Base-by-base conservation (phyloP, 805 yeast species). In the Pichia pseudocactophila region DNA sequence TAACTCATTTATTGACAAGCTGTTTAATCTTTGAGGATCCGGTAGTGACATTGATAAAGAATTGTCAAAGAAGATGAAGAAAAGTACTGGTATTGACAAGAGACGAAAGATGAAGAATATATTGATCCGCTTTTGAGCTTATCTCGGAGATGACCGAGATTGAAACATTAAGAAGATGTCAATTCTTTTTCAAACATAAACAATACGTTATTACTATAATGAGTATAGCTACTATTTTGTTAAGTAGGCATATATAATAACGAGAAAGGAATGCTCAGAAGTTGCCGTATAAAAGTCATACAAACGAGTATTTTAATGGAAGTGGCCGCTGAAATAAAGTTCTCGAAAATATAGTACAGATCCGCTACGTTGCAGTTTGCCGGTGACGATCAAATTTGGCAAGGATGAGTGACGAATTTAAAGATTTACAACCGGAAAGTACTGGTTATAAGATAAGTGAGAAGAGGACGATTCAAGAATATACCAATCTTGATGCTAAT, bases 391-490 rank as follows among this genome's bases (percentile, higher is more conserved):
- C 17, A 22, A 10, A 15, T 30, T 9, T 10, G 13, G 11, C 12
- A 12, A 39, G 18, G n/a, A 47, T 43, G 47, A 34, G 43, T 30
- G 49, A 50, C 31, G 53, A 50, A 32, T 45, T 54, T 27, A 83
- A 79, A 48, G 85, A 78, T 49, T 68, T 79, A 50, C 66, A 70
- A 26, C 82, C 84, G 13, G 85, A 80, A 56, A 65, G 69, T 41
- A 75, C 77, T 48, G 82, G 81, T 8, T 83, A 81, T 68, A 73
- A 68, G 41, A 78, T 76, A 18, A 74, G 76, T 33, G 74, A 77
- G 58, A 70, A 88, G 66, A 87, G 87, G 57, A 82, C 94, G 15
- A 73, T 88, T 34, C 87, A 76, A 34, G 96, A 88, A 58, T 88
- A 88, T 62, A 76, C 80, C 42, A 73, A 80, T 43, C 64, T 88